A percentile compares a stretch with the other conserved stretches of the same genome.
Conservation (phyloP, 208 protist species). For the Crithidia thermophila region DNA sequence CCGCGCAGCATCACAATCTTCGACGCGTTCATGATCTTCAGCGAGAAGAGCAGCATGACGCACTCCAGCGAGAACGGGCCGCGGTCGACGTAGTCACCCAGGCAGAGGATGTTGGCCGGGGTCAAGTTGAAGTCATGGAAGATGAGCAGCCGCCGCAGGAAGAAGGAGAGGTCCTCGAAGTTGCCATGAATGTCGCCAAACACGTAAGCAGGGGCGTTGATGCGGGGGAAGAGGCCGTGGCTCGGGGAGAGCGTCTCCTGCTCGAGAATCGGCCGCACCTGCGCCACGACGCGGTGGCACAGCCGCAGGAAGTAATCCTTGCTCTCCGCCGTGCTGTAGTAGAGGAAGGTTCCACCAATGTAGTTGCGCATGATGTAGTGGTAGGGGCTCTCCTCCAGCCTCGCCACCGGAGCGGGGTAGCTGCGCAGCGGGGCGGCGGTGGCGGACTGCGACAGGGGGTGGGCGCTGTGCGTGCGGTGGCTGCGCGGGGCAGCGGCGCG, state of each 20-base stretch:
- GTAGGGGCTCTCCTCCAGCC: slow-evolving; percentile 58
- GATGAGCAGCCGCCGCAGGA: slow-evolving; percentile 51
- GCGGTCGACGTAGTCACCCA: slow-evolving; percentile 99
- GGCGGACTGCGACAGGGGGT: neutral
- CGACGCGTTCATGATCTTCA: slow-evolving; percentile 72
- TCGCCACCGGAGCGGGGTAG: slow-evolving; percentile 30
- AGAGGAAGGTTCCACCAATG: slow-evolving; percentile 50
- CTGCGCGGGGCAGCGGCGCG: neutral
- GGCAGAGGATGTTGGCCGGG: slow-evolving; percentile 91
- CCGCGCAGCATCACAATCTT: slow-evolving; percentile 83
- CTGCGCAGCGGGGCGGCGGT: slow-evolving; percentile 19
- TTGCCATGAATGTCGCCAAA: slow-evolving; percentile 90
- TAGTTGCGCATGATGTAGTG: slow-evolving; percentile 71
- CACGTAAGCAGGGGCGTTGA: slow-evolving; percentile 63
- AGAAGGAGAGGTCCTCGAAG: slow-evolving; percentile 77
- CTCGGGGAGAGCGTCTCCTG: slow-evolving; percentile 58
- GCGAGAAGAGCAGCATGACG: slow-evolving; percentile 82
- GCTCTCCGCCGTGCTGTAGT: slow-evolving; percentile 50
- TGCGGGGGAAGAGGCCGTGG: slow-evolving; percentile 52
- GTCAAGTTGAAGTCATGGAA: slow-evolving; percentile 74
- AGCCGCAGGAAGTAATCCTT: slow-evolving; percentile 51
- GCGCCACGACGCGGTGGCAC: slow-evolving; percentile 51
- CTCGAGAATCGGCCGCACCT: slow-evolving; percentile 58
- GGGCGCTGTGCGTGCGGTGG: neutral
- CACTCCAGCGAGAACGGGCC: slow-evolving; percentile 91